Base-by-base conservation (phyloP, 805 yeast genomes). In the Saccharomycopsis schoenii region DNA sequence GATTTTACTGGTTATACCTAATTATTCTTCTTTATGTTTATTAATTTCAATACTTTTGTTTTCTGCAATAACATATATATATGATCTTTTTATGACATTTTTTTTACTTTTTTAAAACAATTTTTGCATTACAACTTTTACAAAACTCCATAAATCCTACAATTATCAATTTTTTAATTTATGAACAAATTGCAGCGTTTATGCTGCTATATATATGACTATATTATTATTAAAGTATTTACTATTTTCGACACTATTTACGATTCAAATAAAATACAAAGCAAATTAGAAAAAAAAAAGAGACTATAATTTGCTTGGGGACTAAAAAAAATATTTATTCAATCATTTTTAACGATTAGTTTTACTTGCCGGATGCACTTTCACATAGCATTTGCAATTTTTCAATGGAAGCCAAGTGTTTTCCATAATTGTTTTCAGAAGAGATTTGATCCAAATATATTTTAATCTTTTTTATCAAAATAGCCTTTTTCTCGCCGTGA, bases 351-450 rank as follows among this genome's bases (percentile, higher is more conserved):
- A 17, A 2, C 2, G 11, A 12, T 47, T 6, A 3, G 10, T 19
- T 21, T 21, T 42, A 57, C 12, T 29, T 43, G 24, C 52, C 56
- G 66, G 65, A 52, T 66, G 63, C 70, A 15, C 79, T 75, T 64
- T 81, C 84, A 41, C 84, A 81, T 59, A 82, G 79, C 11, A 79
- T 78, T 63, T 81, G 79, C 75, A 85, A 77, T 70, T 87, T 86
- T 70, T 89, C 96, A 65, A 88, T 89, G 29, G 90, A 84, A 3
- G 91, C 92, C 65, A 89, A 76, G 69, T 89, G 96, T 74, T 89
- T 89, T 21, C 96, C 96, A 68, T 83, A 85, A 58, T 81, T 79
- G 34, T 61, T 63, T 59, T 82, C 81, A 71, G 83, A 84, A 62
- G 85, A 83, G 59, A 90, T 82, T 66, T 84, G 82, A 66, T 86